phyloP scores from a whole-genome alignment of 495 filamentous ascomycete species.

The Paragyromitra xinjiangensis region DNA sequence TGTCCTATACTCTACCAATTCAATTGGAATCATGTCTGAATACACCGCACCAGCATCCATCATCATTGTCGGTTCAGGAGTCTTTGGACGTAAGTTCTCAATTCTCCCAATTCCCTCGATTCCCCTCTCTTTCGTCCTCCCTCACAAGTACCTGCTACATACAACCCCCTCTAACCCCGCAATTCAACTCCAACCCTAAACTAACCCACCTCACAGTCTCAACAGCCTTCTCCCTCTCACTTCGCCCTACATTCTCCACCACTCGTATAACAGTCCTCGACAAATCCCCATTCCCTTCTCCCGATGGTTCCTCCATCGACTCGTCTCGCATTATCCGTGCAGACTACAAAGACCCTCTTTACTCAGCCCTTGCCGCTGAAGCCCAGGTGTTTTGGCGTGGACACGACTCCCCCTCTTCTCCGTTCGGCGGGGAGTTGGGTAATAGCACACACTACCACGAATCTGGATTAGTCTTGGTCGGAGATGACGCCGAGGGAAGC shows the following conservation, averaged over 20 bases:
- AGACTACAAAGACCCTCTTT: conserved; percentile 79
- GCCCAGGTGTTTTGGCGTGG: conserved; percentile 78
- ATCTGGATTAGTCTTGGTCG: conserved; percentile 75
- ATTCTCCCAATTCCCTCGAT: background rate
- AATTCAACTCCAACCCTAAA: background rate
- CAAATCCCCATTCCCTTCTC: conserved; percentile 73
- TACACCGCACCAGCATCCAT: conserved; percentile 64
- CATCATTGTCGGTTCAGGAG: conserved; percentile 78
- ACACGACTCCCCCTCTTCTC: conserved; percentile 60
- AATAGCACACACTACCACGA: conserved; percentile 76
- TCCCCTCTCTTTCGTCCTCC: background rate
- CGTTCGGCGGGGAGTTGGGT: conserved; percentile 62
- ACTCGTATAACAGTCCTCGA: conserved; percentile 75
- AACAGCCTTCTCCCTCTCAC: conserved; percentile 71
- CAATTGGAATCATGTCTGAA: conserved; percentile 6
- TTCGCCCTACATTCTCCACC: conserved; percentile 64
- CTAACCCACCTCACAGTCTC: conserved; percentile 59
- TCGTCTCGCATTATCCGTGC: conserved; percentile 79
- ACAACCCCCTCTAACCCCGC: background rate
- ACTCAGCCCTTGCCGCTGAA: conserved; percentile 71
- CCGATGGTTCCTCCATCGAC: conserved; percentile 77
- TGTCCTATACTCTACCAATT: background rate
- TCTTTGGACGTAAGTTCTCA: conserved; percentile 71
- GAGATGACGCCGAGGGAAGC: conserved; percentile 62
- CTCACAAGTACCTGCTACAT: background rate